Percentiles rank a stretch among this genome's conserved stretches.
Conservation (phyloP, 306 rosid species). For the Quercus aquifolioides region DNA sequence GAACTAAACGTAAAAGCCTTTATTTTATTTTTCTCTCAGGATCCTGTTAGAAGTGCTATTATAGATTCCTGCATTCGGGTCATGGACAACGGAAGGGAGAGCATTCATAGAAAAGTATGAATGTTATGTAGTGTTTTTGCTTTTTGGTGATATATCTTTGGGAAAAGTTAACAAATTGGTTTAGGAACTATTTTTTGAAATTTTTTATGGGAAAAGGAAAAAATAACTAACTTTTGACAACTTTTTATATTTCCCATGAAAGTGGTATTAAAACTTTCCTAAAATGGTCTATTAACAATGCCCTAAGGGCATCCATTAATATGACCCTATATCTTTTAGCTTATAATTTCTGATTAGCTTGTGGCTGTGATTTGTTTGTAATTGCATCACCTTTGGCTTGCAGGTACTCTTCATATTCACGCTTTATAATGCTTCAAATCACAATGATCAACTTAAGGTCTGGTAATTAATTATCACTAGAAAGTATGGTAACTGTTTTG, state of each 20-base stretch:
- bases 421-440: slow-evolving; percentile 59
- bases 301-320: too few relatives aligned
- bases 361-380: background rate
- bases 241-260: too few relatives aligned
- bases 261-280: too few relatives aligned
- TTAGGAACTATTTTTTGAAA: too few relatives aligned
- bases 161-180: too few relatives aligned
- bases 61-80: slow-evolving; percentile 72
- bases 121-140: background rate
- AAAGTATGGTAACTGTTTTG: background rate
- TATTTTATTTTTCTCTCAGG: slow-evolving; percentile 39
- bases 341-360: slow-evolving; percentile 1
- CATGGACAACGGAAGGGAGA: slow-evolving; percentile 78
- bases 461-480: slow-evolving; percentile 8
- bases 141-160: background rate
- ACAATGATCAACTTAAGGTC: slow-evolving; percentile 81
- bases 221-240: too few relatives aligned
- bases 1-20: background rate
- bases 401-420: slow-evolving; percentile 75
- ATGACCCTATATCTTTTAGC: background rate
- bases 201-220: too few relatives aligned
- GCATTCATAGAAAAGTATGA: slow-evolving; percentile 59
- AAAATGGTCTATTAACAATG: too few relatives aligned
- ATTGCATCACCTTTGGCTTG: slow-evolving; percentile 23
- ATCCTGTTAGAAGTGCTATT: slow-evolving; percentile 70